Evolutionary conservation across 345 rosid genomes (phyloP), one percentile per base, ranked within the genome.

Genomic region (Triadica sebifera): DNA sequence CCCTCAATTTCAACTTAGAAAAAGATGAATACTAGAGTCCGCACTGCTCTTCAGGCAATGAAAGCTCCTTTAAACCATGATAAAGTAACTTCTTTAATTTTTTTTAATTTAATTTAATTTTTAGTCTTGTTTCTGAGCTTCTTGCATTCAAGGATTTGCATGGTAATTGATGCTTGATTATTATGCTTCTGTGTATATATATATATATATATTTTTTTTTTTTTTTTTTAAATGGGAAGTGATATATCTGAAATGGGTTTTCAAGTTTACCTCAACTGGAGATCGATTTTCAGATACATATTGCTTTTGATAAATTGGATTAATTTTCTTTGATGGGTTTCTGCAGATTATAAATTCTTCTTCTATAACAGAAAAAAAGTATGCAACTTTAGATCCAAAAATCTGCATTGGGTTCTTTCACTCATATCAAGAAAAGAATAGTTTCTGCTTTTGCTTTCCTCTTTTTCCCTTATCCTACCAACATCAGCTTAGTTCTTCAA

Each of bases 11-110:
- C 71, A 74, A 75, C 74, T 39, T 75, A 67, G 47, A n/a, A 64
- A 39, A 82, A 84, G 55, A 90, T 90, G 97, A 91, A 86, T 85
- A 82, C 89, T 12, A 88, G 91, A 86, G 88, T 84, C 76, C 90
- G 91, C 77, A 83, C 85, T 59, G 82, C 88, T 84, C 82, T 84
- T 85, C 90, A 81, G 71, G 83, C 91, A 80, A 86, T 87, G 86
- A 87, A 87, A 86, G 78, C 95, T 85, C 85, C 96, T 75, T 77
- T 80, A 78, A 84, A 80, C 83, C 83, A 79, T 71, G 82, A 81
- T 61, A 84, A 85, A 80, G 91, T 87, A 85, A 79, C 69, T 22
- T 62, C 57, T 77, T 71, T 41, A 39, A 1, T 68, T 47, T 63
- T 61, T 67, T 55, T 25, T 24, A 62, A 10, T 66, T 65, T 62